These are phyloP conservation scores for Pterulicium gracile DNA, from an alignment of 1,284 basidiomycete species.

Conservation along the genomic window DNA sequence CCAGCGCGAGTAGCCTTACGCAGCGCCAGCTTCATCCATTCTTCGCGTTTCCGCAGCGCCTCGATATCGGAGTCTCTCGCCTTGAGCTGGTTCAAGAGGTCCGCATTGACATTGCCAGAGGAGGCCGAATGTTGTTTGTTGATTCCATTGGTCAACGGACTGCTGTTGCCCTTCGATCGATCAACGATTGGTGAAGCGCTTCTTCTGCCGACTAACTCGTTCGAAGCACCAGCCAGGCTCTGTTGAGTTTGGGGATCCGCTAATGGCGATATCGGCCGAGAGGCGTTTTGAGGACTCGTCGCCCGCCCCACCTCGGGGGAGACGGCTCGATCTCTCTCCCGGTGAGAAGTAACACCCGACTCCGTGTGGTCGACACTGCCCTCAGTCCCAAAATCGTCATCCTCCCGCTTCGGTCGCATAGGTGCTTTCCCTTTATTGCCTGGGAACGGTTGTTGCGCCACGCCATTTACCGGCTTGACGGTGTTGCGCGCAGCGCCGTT, in stretches of 20 bases:
- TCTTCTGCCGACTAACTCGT: slow-evolving; percentile 41
- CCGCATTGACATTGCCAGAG: slow-evolving; percentile 58
- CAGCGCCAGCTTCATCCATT: slow-evolving; percentile 82
- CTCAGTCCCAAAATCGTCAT: slow-evolving; percentile 49
- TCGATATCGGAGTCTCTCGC: slow-evolving; percentile 78
- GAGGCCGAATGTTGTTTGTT: slow-evolving; percentile 33
- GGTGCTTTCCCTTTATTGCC: slow-evolving; percentile 40
- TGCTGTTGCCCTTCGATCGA: slow-evolving; percentile 33
- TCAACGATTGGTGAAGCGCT: slow-evolving; percentile 45
- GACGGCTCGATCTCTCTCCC: slow-evolving; percentile 32
- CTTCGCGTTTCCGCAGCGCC: slow-evolving; percentile 64
- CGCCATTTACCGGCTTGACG: slow-evolving; percentile 34
- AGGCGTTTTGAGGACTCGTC: slow-evolving; percentile 45
- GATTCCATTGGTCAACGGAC: slow-evolving; percentile 44
- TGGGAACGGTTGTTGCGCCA: slow-evolving; percentile 17
- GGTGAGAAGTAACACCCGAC: slow-evolving; percentile 28
- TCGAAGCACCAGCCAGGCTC: slow-evolving; percentile 42
- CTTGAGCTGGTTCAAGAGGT: slow-evolving; percentile 70
- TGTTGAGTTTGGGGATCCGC: slow-evolving; percentile 26
- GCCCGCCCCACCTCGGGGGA: slow-evolving; percentile 47
- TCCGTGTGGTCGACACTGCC: slow-evolving; percentile 39
- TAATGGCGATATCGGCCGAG: slow-evolving; percentile 48
- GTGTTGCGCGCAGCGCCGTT: slow-evolving; percentile 20
- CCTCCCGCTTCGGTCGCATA: slow-evolving; percentile 43
- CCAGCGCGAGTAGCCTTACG: slow-evolving; percentile 73